Conservation (phyloP, 2,329 filamentous ascomycete genomes). For the Aphanoascus verrucosus region DNA sequence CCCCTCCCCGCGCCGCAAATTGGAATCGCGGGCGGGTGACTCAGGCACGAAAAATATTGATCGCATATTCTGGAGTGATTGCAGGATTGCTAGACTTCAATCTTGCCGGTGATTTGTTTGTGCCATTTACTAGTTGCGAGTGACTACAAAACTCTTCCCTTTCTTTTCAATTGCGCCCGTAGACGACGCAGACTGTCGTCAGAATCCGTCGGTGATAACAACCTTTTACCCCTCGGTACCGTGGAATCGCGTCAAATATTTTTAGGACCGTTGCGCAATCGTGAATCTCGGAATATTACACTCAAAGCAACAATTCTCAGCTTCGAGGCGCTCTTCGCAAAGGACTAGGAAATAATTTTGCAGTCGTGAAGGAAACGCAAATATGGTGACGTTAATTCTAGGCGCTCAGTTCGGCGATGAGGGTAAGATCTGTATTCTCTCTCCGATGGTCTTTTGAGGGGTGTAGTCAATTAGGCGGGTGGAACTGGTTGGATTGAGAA, state of each 20-base stretch:
- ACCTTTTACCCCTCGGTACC: background rate
- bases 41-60: background rate
- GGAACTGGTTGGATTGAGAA: background rate
- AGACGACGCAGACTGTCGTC: no score
- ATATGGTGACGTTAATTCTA: conserved; percentile 35
- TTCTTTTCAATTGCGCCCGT: background rate
- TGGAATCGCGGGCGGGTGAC: background rate
- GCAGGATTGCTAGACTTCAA: background rate
- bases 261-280: no score
- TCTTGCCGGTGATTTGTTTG: background rate
- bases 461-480: background rate
- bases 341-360: background rate
- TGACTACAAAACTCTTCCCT: background rate
- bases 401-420: conserved; percentile 42
- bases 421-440: conserved; percentile 23
- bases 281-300: no score
- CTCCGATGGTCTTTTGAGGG: background rate
- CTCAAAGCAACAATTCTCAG: no score
- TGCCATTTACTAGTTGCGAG: background rate
- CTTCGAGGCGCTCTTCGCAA: no score
- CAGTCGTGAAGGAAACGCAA: background rate
- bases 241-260: background rate
- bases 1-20: background rate
- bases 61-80: background rate
- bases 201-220: no score